Evolutionary conservation across 1,139 yeast genomes (phyloP).

Genomic region (Petasospora rhodanensis): DNA sequence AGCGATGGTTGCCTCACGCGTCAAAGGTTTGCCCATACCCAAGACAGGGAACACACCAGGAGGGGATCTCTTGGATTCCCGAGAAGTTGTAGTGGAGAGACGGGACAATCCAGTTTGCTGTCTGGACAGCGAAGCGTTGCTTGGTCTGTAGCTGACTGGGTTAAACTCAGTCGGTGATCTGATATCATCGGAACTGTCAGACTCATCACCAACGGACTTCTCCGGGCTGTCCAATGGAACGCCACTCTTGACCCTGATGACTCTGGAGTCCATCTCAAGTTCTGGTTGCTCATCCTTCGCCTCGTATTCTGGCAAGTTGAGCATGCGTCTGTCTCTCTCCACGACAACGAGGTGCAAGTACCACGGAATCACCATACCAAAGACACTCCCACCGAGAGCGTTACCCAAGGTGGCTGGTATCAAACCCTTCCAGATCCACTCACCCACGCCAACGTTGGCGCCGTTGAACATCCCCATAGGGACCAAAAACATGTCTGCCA

Average conservation of each 20-base stretch:
- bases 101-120: slow-evolving; percentile 5
- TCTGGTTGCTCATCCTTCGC: slow-evolving; percentile 79
- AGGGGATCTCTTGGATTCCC: slow-evolving; percentile 45
- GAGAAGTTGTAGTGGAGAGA: slow-evolving; percentile 2
- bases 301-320: slow-evolving; percentile 62
- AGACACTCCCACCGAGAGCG: slow-evolving; percentile 63
- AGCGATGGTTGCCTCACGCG: slow-evolving; percentile 55
- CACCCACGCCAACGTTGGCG: slow-evolving; percentile 56
- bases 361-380: slow-evolving; percentile 60
- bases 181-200: slow-evolving; percentile 9
- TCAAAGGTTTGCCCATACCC: slow-evolving; percentile 66
- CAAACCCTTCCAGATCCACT: slow-evolving; percentile 66
- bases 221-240: slow-evolving; percentile 4
- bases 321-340: slow-evolving; percentile 56
- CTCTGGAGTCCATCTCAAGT: slow-evolving; percentile 70
- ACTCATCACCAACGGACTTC: slow-evolving; percentile 7
- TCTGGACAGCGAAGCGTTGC: no score
- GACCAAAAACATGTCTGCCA: slow-evolving; percentile 72
- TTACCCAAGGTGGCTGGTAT: slow-evolving; percentile 69
- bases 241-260: slow-evolving; percentile 42
- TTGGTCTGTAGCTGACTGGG: slow-evolving; percentile 18
- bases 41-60: slow-evolving; percentile 73
- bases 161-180: slow-evolving; percentile 2
- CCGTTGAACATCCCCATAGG: slow-evolving; percentile 61
- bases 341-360: slow-evolving; percentile 66